A percentile compares a stretch with the other conserved stretches of the same genome.
These are phyloP conservation scores for Incumbomyces delicatus DNA, from an alignment of 2,329 filamentous ascomycete genomes.

Conservation along the genomic window DNA sequence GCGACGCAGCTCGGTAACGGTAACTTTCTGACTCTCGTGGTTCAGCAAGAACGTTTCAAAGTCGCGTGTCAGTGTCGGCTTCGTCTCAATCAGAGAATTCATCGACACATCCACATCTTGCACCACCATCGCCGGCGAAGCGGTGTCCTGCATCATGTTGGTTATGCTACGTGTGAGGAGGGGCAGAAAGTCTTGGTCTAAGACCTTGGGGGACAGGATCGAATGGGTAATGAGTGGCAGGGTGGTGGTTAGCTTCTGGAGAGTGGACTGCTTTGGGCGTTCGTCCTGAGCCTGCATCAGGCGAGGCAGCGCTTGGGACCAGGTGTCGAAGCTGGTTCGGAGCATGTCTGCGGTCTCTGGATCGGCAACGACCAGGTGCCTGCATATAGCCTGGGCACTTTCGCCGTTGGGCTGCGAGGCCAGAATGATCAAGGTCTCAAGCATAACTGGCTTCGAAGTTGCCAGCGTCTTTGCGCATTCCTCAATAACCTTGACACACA, in stretches of 20 bases:
- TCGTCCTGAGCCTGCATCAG: slow-evolving; percentile 80
- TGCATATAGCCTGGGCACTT: slow-evolving; percentile 36
- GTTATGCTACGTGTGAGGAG: slow-evolving; percentile 66
- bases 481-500: slow-evolving; percentile 68
- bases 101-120: slow-evolving; percentile 6
- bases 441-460: slow-evolving; percentile 59
- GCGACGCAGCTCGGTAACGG: slow-evolving; percentile 51
- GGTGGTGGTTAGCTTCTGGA: slow-evolving; percentile 57
- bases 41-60: slow-evolving; percentile 17
- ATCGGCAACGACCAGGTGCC: slow-evolving; percentile 54
- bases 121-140: slow-evolving; percentile 7
- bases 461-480: slow-evolving; percentile 65
- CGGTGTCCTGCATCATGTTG: slow-evolving; percentile 32
- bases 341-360: slow-evolving; percentile 53
- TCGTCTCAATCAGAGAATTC: slow-evolving; percentile 7
- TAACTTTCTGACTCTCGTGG: slow-evolving; percentile 26
- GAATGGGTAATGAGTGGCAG: neutral
- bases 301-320: slow-evolving; percentile 70
- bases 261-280: slow-evolving; percentile 57
- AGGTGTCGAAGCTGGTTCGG: slow-evolving; percentile 65
- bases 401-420: slow-evolving; percentile 41
- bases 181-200: slow-evolving; percentile 38
- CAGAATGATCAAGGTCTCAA: slow-evolving; percentile 72
- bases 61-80: neutral
- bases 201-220: neutral